Evolutionary conservation across 768 basidiomycete species (phyloP), one percentile per base, ranked within the genome.

Genomic region (Zangia roseola): DNA sequence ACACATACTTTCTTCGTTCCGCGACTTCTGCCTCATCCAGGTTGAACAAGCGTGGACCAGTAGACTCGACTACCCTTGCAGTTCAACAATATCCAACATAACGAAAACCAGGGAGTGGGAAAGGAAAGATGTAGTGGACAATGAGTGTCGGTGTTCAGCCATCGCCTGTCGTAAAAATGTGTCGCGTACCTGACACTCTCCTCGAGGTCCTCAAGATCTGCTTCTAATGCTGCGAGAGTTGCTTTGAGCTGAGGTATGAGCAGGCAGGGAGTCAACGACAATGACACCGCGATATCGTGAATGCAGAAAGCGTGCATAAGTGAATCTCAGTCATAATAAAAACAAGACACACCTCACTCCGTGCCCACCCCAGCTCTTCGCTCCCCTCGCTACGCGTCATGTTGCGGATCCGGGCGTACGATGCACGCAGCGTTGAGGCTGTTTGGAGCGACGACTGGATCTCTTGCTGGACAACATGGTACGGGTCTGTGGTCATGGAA

Each of bases 201-300:
- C 42, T 97, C 94, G n/a, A 98, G 71, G 64, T 93, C 93, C 52
- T 93, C 91, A 20, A 95, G 64, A 70, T 97, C 94, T 0, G 87
- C 86, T 62, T 94, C 90, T 23, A 97, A 71, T 2, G 85, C 71
- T 1, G 82, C 78, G 9, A 98, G 76, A 2, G 88, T 88, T 0
- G 83, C 84, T 65, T 83, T 84, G 45, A 97, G 71, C 87, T 91
- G 64, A 13, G 35, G 44, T 24, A n/a, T 4, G 6, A 14, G 43
- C 23, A 23, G n/a, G n/a, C 19, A 17, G 10, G 23, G 14, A 16
- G 7, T 26, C 26, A 9, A 26, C 26, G 26, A 3, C 14, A 31
- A 31, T 31, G 31, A 16, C 31, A 31, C 31, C 14, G 31, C 14
- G 14, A 6, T 5, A 31, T 31, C 5, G 14, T 16, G 31, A 31